Evolutionary conservation across 306 rosid genomes (phyloP), one percentile per base, ranked within the genome.

Genomic region (Acacia crassicarpa): DNA sequence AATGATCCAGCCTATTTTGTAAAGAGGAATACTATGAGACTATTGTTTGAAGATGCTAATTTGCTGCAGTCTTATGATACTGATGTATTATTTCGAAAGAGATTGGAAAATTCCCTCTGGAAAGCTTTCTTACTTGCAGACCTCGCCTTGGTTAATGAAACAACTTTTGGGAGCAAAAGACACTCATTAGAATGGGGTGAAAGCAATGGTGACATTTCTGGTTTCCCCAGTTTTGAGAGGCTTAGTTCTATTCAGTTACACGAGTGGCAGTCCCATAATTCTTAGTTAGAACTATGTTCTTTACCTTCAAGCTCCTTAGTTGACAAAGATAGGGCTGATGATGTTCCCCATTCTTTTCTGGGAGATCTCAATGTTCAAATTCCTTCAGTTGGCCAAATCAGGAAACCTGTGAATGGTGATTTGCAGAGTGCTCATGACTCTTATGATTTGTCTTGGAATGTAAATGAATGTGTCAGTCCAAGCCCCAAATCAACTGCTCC

Each of bases 401-500:
- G n/a, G 88, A 92, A 88, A 83, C 78, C 88, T 83, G 83, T 69
- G 76, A 87, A 84, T 54, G 82, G 78, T 84, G 94, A 89, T 59
- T 78, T 87, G 46, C 81, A n/a, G 43, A 76, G 41, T 86, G 74
- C 87, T 72, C 88, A 88, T 75, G 87, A 84, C 62, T 80, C 94
- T 87, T 81, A 87, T 59, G 93, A 91, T 75, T 51, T 78, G 51
- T 80, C 88, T 75, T 88, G 90, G 87, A 93, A 88, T 85, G 77
- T 81, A 84, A 88, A 87, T 88, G 87, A 86, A 79, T 81, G 89
- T 82, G 72, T 83, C 78, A 76, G 86, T 59, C 90, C 85, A 83
- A 90, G 94, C 83, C 91, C 97, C 67, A 96, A 90, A 83, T 91
- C 91, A 68, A 92, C 97, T 77, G 98, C 93, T 80, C 94, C 92